Evolutionary conservation across 2,329 filamentous ascomycete genomes (phyloP), one percentile per base, ranked within the genome.

Genomic region (Erysiphe pulchra): DNA sequence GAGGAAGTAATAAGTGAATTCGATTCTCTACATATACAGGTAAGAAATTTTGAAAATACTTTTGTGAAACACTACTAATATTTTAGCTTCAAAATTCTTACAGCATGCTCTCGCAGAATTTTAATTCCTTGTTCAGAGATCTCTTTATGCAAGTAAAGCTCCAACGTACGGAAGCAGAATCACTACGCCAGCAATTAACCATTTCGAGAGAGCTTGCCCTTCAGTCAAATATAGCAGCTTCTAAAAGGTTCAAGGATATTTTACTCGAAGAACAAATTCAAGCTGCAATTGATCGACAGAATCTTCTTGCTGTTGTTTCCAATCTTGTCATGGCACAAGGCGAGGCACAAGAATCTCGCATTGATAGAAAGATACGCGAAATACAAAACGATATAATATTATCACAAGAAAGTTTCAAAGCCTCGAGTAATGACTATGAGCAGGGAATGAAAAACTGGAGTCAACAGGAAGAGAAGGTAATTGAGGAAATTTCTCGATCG

Each of bases 1-100:
- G 80, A 78, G 12, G 87, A 92, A 54, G 86, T 95, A 42, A 73
- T 93, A 48, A 78, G 72, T 48, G 87, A 95, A 60, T 70, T 98
- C 49, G 72, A 75, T 31, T 70, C 71, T n/a, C 92, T 95, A 55
- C 84, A 94, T 59, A 72, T 68, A 44, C 76, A 76, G 40, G 40
- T 42, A 42, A 42, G 18, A 13, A 61, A 56, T 60, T 44, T 28
- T 31, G 18, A n/a, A n/a, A 7, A 8, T 10, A 9, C 14, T 41
- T 24, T n/a, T 33, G 33, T 51, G 11, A 42, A 24, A 13, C 5
- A 12, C 13, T 24, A 20, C 20, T 24, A 87, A 42, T 14, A 11
- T 11, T 13, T 3, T 30, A 42, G 66, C 70, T 95, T 30, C 84
- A 92, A 55, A 64, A 73, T 12, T 94, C 87, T 0, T 94, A 93